Conservation (phyloP, 2,329 filamentous ascomycete genomes). For the Paecilomyces sp. region DNA sequence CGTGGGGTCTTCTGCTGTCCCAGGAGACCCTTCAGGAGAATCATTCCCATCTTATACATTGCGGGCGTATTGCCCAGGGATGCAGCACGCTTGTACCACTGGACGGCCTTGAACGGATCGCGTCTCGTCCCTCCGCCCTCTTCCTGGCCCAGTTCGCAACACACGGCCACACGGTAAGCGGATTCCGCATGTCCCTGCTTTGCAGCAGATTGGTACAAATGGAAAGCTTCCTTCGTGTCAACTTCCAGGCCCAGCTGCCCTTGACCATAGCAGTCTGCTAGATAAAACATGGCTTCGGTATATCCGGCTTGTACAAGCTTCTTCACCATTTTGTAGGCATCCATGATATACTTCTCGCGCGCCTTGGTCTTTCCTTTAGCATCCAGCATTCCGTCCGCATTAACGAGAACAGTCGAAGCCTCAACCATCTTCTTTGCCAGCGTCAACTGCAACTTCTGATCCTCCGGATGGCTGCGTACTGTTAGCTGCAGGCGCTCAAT, state of each 20-base stretch:
- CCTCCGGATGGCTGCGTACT: slow-evolving; percentile 64
- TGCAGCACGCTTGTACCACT: slow-evolving; percentile 95
- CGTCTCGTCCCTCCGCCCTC: slow-evolving; percentile 88
- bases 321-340: slow-evolving; percentile 86
- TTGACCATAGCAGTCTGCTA: slow-evolving; percentile 82
- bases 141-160: slow-evolving; percentile 92
- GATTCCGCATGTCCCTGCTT: slow-evolving; percentile 80
- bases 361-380: slow-evolving; percentile 54
- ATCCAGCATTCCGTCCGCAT: slow-evolving; percentile 66
- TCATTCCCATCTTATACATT: slow-evolving; percentile 99
- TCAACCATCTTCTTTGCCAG: slow-evolving; percentile 81
- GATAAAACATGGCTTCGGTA: slow-evolving; percentile 82
- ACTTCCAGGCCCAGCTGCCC: slow-evolving; percentile 70
- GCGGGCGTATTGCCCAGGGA: slow-evolving; percentile 83
- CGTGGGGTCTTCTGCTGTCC: slow-evolving; percentile 74
- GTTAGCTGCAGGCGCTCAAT: slow-evolving; percentile 65
- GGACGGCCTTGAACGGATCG: slow-evolving; percentile 88
- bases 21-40: slow-evolving; percentile 85
- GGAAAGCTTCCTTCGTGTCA: slow-evolving; percentile 89
- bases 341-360: slow-evolving; percentile 74
- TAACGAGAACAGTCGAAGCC: slow-evolving; percentile 70
- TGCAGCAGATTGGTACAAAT: slow-evolving; percentile 85
- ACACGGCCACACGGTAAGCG: slow-evolving; percentile 91
- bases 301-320: slow-evolving; percentile 70
- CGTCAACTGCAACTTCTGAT: slow-evolving; percentile 62